Base-by-base conservation (phyloP, 164 flowering plant species). In the Stephania japonica region DNA sequence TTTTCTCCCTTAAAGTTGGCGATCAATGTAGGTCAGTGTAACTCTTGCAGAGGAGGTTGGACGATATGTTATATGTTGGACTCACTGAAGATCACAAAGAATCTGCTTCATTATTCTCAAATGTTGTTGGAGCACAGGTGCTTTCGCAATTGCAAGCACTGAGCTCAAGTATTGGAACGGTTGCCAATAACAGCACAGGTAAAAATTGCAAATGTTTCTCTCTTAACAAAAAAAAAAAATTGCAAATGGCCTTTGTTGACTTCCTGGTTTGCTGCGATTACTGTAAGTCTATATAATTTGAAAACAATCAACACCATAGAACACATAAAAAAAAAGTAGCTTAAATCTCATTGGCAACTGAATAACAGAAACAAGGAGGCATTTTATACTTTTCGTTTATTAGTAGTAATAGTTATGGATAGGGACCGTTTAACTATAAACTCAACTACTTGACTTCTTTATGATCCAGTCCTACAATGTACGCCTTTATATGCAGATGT, bases 1-100 rank as follows among this genome's bases (percentile, higher is more conserved):
- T 78, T 23, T 72, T 69, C 42, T 32, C 32, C 67, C 59, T 67
- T 68, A 70, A 75, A 75, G 68, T 77, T 49, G 26, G 76, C 65
- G 75, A 70, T 80, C 75, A 81, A 77, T 79, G 67, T 83, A 67
- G 81, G 78, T 72, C 65, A 72, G 80, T 85, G 80, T 75, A 56
- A 82, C 83, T 84, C 78, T 84, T 87, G 85, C 95, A 93, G 99
- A 92, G 81, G 83, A 90, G 97, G 85, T 86, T 96, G 84, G 92
- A 92, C 73, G 75, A 86, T 72, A 93, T 96, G 98, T 72, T 96
- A 70, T 96, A 90, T 78, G 92, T 96, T 84, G 99, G 99, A 67
- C 87, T 96, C 53, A 93, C 97, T 27, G 98, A 92, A 80, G 85
- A 92, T 16, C 99, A 96, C 78, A 89, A 81, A 76, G 95, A 87